Conservation (phyloP, 78 protist species). For the Acrasis kona region DNA sequence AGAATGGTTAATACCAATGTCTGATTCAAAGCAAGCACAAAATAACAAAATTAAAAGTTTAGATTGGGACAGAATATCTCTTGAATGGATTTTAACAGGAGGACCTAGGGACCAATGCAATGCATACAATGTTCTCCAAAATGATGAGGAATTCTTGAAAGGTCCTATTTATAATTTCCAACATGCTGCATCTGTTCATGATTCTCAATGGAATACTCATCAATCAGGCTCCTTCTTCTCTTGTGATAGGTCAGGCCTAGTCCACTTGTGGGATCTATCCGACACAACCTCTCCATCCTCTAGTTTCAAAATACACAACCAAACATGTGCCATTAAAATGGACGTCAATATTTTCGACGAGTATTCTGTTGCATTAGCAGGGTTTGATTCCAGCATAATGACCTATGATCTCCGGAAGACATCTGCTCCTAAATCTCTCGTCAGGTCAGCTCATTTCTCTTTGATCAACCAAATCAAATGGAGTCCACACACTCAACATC, state of each 20-base stretch:
- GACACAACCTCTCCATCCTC: background rate
- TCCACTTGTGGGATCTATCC: background rate
- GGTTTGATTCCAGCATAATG: background rate
- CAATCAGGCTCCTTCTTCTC: background rate
- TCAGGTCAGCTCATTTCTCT: background rate
- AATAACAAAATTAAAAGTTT: background rate
- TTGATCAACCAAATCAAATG: background rate
- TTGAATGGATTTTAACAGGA: background rate
- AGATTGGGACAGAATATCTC: conserved; percentile 1
- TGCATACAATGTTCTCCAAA: background rate
- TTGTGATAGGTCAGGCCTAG: background rate
- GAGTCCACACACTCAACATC: background rate
- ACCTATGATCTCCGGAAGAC: background rate
- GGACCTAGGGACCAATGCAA: background rate
- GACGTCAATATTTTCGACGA: background rate
- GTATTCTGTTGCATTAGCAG: background rate
- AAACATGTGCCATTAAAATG: background rate
- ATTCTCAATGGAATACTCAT: background rate
- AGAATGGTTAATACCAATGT: too few relatives aligned
- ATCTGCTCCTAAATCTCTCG: background rate
- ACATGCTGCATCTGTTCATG: background rate
- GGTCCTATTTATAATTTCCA: background rate
- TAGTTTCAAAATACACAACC: background rate
- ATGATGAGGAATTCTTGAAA: background rate
- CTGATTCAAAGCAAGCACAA: too few relatives aligned